These are phyloP conservation scores for Pseudogymnoascus sp. DNA, from an alignment of 2,329 filamentous ascomycete genomes.

Conservation along the genomic window DNA sequence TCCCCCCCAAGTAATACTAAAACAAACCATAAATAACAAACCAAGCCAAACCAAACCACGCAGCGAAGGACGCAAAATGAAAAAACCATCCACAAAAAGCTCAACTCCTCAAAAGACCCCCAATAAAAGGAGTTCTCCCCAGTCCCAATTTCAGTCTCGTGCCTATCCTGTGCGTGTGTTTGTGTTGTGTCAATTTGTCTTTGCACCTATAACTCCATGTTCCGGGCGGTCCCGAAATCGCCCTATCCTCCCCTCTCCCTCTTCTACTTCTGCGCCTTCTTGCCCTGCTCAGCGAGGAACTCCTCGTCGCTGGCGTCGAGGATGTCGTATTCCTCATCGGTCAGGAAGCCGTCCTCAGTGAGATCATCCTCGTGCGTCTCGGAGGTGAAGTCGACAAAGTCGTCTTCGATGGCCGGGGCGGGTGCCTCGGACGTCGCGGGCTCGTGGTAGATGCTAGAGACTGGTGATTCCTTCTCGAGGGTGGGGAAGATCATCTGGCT, in stretches of 20 bases:
- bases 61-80: not conserved
- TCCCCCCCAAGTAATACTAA: not conserved
- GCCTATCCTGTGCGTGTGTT: not conserved
- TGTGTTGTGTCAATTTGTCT: not conserved
- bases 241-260: not conserved
- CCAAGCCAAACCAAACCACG: not conserved
- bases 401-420: slow-evolving; percentile 38
- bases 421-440: slow-evolving; percentile 26
- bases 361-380: slow-evolving; percentile 46
- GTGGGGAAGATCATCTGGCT: slow-evolving; percentile 95
- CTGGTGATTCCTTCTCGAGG: slow-evolving; percentile 86
- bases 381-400: slow-evolving; percentile 42
- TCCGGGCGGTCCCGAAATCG: not conserved
- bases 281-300: slow-evolving; percentile 46
- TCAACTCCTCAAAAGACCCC: not conserved
- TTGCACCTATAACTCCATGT: slow-evolving; percentile 1
- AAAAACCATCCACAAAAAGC: not conserved
- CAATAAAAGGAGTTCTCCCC: not conserved
- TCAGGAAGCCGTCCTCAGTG: slow-evolving; percentile 74
- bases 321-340: slow-evolving; percentile 97
- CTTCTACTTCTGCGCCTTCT: slow-evolving; percentile 9
- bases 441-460: slow-evolving; percentile 68
- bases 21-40: not conserved
- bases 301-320: slow-evolving; percentile 93
- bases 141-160: not conserved